Base-by-base conservation (phyloP, 192 early-diverging fungal species). In the Linnemannia elongata region DNA sequence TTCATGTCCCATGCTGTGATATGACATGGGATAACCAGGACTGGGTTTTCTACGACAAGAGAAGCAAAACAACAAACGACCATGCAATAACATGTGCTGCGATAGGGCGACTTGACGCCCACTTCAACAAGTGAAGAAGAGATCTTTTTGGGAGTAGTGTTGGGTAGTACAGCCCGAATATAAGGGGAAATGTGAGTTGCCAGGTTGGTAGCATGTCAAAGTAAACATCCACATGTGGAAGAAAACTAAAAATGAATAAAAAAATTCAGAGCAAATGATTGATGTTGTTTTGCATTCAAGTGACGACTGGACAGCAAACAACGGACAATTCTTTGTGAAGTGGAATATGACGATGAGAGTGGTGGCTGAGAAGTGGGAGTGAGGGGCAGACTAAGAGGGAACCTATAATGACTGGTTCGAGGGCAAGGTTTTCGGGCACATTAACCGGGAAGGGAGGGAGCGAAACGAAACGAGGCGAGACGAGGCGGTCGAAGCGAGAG, bases 201-300 rank as follows among this genome's bases (percentile, higher is more conserved):
- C 60, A 66, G 60, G 60, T 33, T 66, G 60, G 60, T 66, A 66
- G 30, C 60, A 66, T 33, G 60, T 33, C 60, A 33, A 66, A 66
- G 60, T 66, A 66, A 66, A 66, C 60, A 66, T 33, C 27, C 60
- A 15, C 30, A 35, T 66, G 60, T 66, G 27, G 30, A 30, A 15
- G 30, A 15, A 3, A 27, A 60, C 55, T 27, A 57, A 57, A 57
- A 63, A 33, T 13, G 3, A 33, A 13, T 3, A 33, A 66, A 15
- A 66, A 15, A 13, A 33, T 35, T n/a, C n/a, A n/a, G n/a, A 33
- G 60, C 30, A 66, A 30, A 63, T 30, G 57, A 27, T n/a, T 4
- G 54, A n/a, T 44, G 44, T 45, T 44, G 8, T 45, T 18, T 52
- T 22, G 49, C 49, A 52, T 52, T 1, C 18, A 52, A 52, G 49